Conservation (phyloP, 2,329 filamentous ascomycete genomes). For the Neofusicoccum kwambonambiense region DNA sequence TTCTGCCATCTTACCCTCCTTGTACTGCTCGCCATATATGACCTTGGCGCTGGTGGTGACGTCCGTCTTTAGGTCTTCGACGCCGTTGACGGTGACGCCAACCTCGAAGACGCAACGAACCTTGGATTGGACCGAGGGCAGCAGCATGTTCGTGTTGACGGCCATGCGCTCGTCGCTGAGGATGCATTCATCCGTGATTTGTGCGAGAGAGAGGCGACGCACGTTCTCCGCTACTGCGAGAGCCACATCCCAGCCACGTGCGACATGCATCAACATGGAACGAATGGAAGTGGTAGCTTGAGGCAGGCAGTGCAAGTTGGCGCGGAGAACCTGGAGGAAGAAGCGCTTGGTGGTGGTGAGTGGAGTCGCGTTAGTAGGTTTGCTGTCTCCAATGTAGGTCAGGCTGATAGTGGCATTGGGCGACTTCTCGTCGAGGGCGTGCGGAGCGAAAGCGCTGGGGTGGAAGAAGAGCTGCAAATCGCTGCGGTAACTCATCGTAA, state of each 20-base stretch:
- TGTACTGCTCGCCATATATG: conserved; percentile 76
- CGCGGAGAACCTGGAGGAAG: conserved; percentile 70
- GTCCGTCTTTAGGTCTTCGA: conserved; percentile 28
- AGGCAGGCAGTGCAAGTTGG: conserved; percentile 62
- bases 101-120: conserved; percentile 63
- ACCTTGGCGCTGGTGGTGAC: conserved; percentile 53
- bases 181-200: conserved; percentile 63
- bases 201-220: conserved; percentile 60
- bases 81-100: conserved; percentile 55
- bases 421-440: conserved; percentile 26
- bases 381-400: conserved; percentile 64
- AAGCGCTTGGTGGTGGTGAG: conserved; percentile 69
- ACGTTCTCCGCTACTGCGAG: conserved; percentile 60
- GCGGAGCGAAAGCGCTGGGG: conserved; percentile 56
- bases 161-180: conserved; percentile 65
- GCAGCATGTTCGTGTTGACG: conserved; percentile 61
- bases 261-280: conserved; percentile 60
- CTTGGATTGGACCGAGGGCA: conserved; percentile 66
- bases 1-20: conserved; percentile 71
- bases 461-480: conserved; percentile 75
- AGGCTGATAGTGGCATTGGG: conserved; percentile 63
- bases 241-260: conserved; percentile 65
- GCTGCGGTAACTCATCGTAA: conserved; percentile 73
- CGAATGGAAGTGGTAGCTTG: conserved; percentile 59
- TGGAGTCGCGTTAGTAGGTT: conserved; percentile 54